These are phyloP conservation scores for Penicillium oxalicum DNA, from an alignment of 2,329 filamentous ascomycete species.

Conservation along the genomic window DNA sequence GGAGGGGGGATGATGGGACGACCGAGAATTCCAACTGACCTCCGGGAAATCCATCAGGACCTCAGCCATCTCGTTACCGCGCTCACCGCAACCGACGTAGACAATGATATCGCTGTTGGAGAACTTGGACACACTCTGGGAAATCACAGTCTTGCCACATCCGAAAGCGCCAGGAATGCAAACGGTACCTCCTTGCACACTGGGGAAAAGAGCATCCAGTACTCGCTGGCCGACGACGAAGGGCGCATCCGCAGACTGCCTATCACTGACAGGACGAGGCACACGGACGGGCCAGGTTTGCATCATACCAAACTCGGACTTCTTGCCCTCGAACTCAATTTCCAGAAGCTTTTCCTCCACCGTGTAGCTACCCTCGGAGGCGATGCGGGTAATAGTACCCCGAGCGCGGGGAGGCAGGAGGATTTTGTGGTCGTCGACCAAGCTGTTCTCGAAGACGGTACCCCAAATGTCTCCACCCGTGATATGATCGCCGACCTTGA, in stretches of 20 bases:
- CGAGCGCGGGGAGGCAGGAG: conserved; percentile 82
- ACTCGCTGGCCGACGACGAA: conserved; percentile 97
- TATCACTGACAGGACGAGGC: conserved; percentile 85
- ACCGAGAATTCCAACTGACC: conserved; percentile 31
- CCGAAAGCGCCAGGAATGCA: conserved; percentile 98
- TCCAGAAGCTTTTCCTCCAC: conserved; percentile 92
- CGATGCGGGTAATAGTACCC: conserved; percentile 87
- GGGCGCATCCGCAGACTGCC: conserved; percentile 78
- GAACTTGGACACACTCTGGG: conserved; percentile 97
- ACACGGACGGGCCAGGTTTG: conserved; percentile 97
- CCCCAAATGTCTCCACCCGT: conserved; percentile 95
- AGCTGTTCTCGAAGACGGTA: conserved; percentile 89
- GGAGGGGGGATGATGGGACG: background rate
- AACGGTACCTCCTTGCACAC: conserved; percentile 93
- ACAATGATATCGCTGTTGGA: conserved; percentile 99
- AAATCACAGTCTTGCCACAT: conserved; percentile 98
- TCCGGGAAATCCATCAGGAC: conserved; percentile 99
- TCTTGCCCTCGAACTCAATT: conserved; percentile 94
- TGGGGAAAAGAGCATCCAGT: conserved; percentile 89
- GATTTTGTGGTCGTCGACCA: conserved; percentile 89
- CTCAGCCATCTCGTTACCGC: conserved; percentile 99
- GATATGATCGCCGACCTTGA: conserved; percentile 96
- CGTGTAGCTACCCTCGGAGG: conserved; percentile 84
- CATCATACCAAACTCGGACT: conserved; percentile 95
- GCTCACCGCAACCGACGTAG: conserved; percentile 89